These are phyloP conservation scores for Lycium barbarum DNA, from an alignment of 257 asterid species.

Conservation along the genomic window DNA sequence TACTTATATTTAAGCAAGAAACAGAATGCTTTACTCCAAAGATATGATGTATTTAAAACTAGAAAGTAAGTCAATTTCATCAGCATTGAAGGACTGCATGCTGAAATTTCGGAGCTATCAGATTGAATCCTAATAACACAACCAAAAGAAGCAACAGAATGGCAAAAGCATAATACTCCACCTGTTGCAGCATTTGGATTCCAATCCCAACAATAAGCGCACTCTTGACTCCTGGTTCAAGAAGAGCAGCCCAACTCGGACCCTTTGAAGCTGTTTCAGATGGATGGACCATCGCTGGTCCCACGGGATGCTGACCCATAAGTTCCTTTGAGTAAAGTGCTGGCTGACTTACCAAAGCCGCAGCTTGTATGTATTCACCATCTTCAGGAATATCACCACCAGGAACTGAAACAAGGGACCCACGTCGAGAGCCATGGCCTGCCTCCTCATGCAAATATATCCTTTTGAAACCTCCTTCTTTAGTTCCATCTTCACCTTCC, in stretches of 20 bases:
- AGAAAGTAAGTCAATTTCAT: slow-evolving; percentile 7
- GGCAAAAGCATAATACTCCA: slow-evolving; percentile 29
- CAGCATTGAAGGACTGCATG: background rate
- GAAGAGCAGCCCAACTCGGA: slow-evolving; percentile 64
- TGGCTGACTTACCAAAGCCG: slow-evolving; percentile 78
- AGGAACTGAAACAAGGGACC: slow-evolving; percentile 68
- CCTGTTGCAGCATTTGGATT: slow-evolving; percentile 85
- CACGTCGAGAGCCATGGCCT: slow-evolving; percentile 56
- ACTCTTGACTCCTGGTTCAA: slow-evolving; percentile 80
- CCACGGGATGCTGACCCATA: slow-evolving; percentile 55
- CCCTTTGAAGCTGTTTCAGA: slow-evolving; percentile 51
- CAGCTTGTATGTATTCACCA: slow-evolving; percentile 70
- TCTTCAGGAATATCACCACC: slow-evolving; percentile 54
- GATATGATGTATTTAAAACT: slow-evolving; percentile 6
- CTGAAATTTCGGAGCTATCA: background rate
- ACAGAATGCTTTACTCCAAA: background rate
- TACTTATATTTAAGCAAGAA: background rate
- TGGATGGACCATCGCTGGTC: slow-evolving; percentile 79
- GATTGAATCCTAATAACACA: background rate
- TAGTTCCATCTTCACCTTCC: slow-evolving; percentile 71
- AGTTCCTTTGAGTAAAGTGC: slow-evolving; percentile 70
- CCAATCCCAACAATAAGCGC: slow-evolving; percentile 78
- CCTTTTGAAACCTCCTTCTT: slow-evolving; percentile 71
- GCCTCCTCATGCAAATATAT: slow-evolving; percentile 76
- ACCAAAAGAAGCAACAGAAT: slow-evolving; percentile 22